These are phyloP conservation scores for Onygenales sp. DNA, from an alignment of 2,329 filamentous ascomycete species.

Conservation along the genomic window DNA sequence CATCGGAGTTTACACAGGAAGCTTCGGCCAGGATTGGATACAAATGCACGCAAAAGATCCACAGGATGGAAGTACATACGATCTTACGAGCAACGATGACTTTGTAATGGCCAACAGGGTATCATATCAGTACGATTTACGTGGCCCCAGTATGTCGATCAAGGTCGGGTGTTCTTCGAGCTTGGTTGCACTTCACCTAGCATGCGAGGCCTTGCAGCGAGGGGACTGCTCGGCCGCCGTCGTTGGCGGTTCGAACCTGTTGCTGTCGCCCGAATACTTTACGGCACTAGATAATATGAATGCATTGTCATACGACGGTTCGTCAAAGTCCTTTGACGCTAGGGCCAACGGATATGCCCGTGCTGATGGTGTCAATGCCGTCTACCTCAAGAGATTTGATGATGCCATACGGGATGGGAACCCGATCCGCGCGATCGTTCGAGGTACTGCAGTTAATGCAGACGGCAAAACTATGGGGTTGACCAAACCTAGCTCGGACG, in stretches of 20 bases:
- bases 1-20: constrained; percentile 16
- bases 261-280: not conserved
- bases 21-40: constrained; percentile 18
- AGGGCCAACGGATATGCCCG: constrained; percentile 45
- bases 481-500: constrained; percentile 26
- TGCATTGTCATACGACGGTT: constrained; percentile 24
- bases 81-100: not conserved
- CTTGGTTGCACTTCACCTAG: constrained; percentile 2
- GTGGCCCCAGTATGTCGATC: not conserved
- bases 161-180: constrained; percentile 1
- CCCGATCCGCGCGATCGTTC: constrained; percentile 36
- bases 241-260: not conserved
- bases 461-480: constrained; percentile 28
- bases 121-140: constrained; percentile 2
- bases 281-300: not conserved
- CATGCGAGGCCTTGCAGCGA: not conserved
- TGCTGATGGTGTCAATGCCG: constrained; percentile 38
- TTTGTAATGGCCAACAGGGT: constrained; percentile 1
- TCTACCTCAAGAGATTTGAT: constrained; percentile 39
- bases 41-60: constrained; percentile 4
- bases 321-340: constrained; percentile 40
- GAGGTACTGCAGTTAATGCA: constrained; percentile 6
- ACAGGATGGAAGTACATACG: not conserved
- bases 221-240: not conserved
- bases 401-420: constrained; percentile 39